Evolutionary conservation across 169 alveolate species (phyloP).

Genomic region (Plasmodium cynomolgi): DNA sequence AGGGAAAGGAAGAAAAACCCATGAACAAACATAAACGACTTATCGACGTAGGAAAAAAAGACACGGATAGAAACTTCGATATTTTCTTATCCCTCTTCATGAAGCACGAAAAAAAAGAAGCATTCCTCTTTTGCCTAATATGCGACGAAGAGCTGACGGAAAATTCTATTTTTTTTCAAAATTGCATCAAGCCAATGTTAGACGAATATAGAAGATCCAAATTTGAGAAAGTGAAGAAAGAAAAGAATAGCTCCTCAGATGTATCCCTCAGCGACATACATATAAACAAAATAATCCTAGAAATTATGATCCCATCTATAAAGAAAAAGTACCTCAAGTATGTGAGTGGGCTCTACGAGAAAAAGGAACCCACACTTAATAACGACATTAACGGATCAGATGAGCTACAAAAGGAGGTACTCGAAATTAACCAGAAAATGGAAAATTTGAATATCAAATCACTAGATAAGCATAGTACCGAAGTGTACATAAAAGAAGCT

Average conservation of each 20-base stretch:
- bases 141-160: slow-evolving; percentile 46
- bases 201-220: slow-evolving; percentile 49
- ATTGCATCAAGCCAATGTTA: slow-evolving; percentile 45
- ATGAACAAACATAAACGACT: slow-evolving; percentile 34
- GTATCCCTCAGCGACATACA: neutral
- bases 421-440: slow-evolving; percentile 30
- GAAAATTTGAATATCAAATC: slow-evolving; percentile 25
- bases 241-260: neutral
- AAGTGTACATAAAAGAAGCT: neutral
- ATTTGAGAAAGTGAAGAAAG: slow-evolving; percentile 35
- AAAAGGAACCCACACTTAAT: neutral
- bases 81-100: slow-evolving; percentile 51
- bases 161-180: slow-evolving; percentile 50
- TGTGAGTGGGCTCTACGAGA: slow-evolving; percentile 18
- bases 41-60: slow-evolving; percentile 18
- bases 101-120: slow-evolving; percentile 45
- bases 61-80: slow-evolving; percentile 32
- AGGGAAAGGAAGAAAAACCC: neutral
- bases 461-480: slow-evolving; percentile 3
- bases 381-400: slow-evolving; percentile 12
- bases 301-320: slow-evolving; percentile 58
- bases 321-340: slow-evolving; percentile 47
- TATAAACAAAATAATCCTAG: slow-evolving; percentile 42
- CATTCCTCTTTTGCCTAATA: slow-evolving; percentile 33
- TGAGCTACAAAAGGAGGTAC: slow-evolving; percentile 56